Percentiles rank a stretch among this genome's conserved stretches.
Evolutionary conservation across 441 rosid species (phyloP).

Genomic region (Daphne laureola): DNA sequence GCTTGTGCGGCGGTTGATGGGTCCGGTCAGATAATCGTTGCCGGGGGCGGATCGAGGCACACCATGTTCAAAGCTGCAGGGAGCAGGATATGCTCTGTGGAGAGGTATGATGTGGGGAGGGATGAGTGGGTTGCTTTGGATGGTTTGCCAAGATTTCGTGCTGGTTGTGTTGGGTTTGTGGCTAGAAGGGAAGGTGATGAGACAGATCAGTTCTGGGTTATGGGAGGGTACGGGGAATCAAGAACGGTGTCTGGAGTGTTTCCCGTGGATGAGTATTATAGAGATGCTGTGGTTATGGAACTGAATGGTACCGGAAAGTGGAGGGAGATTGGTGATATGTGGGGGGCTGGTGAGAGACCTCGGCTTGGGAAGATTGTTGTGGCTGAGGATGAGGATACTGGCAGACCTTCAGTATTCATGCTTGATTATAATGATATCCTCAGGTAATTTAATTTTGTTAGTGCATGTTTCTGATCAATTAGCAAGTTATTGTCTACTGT

Average conservation of each 20-base stretch:
- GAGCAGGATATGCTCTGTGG: constrained; percentile 69
- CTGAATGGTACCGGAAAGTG: constrained; percentile 37
- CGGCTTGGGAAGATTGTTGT: constrained; percentile 73
- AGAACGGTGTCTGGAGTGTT: constrained; percentile 67
- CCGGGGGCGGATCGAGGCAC: constrained; percentile 88
- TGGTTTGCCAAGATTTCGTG: constrained; percentile 69
- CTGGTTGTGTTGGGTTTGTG: constrained; percentile 78
- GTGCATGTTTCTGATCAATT: neutral
- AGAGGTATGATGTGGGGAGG: constrained; percentile 59
- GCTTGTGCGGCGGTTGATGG: constrained; percentile 57
- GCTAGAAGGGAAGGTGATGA: constrained; percentile 29
- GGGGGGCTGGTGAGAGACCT: constrained; percentile 52
- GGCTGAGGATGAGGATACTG: constrained; percentile 37
- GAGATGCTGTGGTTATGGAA: constrained; percentile 73
- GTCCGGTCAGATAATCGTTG: constrained; percentile 55
- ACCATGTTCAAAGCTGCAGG: constrained; percentile 74
- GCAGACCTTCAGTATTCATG: constrained; percentile 60
- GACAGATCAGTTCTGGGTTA: constrained; percentile 81
- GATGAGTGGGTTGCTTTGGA: constrained; percentile 65
- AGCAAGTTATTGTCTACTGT: neutral
- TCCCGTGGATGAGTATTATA: constrained; percentile 75
- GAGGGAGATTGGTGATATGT: constrained; percentile 76
- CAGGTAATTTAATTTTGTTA: constrained; percentile 30
- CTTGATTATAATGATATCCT: constrained; percentile 54
- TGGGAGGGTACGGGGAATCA: constrained; percentile 89